A percentile compares a stretch with the other conserved stretches of the same genome.
Evolutionary conservation across 306 rosid species (phyloP).

Genomic region (Sphenostylis stenocarpa): DNA sequence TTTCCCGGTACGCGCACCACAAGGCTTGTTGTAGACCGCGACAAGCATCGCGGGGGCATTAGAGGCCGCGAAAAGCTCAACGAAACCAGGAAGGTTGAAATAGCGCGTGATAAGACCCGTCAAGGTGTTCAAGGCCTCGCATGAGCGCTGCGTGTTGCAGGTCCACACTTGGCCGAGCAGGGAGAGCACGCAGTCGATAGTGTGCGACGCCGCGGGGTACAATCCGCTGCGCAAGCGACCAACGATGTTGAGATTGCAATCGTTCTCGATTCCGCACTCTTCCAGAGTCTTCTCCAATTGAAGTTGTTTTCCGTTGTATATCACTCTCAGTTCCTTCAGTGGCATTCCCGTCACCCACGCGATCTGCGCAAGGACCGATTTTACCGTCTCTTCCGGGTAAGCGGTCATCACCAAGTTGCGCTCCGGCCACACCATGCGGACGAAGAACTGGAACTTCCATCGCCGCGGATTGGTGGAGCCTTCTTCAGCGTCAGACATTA

Average conservation of each 20-base stretch:
- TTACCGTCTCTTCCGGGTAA: slow-evolving; percentile 49
- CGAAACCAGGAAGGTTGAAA: slow-evolving; percentile 32
- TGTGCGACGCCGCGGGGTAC: slow-evolving; percentile 51
- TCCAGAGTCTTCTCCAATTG: slow-evolving; percentile 51
- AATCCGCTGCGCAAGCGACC: slow-evolving; percentile 60
- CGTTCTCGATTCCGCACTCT: slow-evolving; percentile 65
- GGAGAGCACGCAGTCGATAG: slow-evolving; percentile 44
- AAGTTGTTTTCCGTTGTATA: slow-evolving; percentile 65
- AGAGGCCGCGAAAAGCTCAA: slow-evolving; percentile 41
- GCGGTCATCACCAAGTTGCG: slow-evolving; percentile 60
- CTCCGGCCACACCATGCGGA: slow-evolving; percentile 48
- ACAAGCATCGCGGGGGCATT: slow-evolving; percentile 54
- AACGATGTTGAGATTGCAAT: slow-evolving; percentile 59
- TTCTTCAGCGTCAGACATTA: slow-evolving; percentile 47
- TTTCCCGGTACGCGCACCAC: slow-evolving; percentile 21
- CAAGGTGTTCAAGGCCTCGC: slow-evolving; percentile 3
- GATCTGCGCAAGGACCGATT: slow-evolving; percentile 48
- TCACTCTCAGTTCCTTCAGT: slow-evolving; percentile 51
- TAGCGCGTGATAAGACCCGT: slow-evolving; percentile 29
- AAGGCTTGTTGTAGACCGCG: slow-evolving; percentile 51
- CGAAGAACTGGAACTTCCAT: slow-evolving; percentile 58
- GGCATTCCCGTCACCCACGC: slow-evolving; percentile 52
- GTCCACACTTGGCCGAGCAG: slow-evolving; percentile 50
- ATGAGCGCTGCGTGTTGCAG: slow-evolving; percentile 7
- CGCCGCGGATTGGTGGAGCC: slow-evolving; percentile 16